Conservation (phyloP, 2,329 filamentous ascomycete genomes). For the Scorias spongiosa region DNA sequence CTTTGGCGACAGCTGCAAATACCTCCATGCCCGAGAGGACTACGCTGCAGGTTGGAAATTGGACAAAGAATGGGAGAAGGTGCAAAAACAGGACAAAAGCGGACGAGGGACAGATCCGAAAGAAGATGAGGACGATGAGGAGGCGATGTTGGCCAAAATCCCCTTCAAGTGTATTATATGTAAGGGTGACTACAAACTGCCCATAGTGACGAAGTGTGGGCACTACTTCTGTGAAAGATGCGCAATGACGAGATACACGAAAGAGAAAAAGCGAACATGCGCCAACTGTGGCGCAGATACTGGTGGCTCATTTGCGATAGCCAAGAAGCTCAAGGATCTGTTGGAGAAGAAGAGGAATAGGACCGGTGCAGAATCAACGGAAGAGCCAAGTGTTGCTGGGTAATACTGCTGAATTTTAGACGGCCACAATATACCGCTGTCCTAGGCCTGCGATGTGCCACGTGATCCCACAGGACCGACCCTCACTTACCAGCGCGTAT, state of each 20-base stretch:
- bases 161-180: slow-evolving; percentile 86
- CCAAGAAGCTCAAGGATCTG: slow-evolving; percentile 68
- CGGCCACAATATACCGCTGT: too few species aligned
- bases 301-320: slow-evolving; percentile 76
- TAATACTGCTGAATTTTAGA: too few species aligned
- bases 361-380: background rate
- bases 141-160: slow-evolving; percentile 63
- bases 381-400: too few species aligned
- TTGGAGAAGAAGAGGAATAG: slow-evolving; percentile 57
- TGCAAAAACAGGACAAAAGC: slow-evolving; percentile 59
- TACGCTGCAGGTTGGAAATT: slow-evolving; percentile 91
- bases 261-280: slow-evolving; percentile 66
- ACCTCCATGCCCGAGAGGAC: slow-evolving; percentile 59
- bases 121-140: slow-evolving; percentile 42
- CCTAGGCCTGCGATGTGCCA: too few species aligned
- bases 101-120: slow-evolving; percentile 34
- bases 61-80: slow-evolving; percentile 83
- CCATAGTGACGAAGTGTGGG: slow-evolving; percentile 76
- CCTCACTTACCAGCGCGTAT: too few species aligned
- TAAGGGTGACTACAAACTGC: slow-evolving; percentile 59
- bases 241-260: slow-evolving; percentile 68
- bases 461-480: too few species aligned
- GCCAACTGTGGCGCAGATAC: slow-evolving; percentile 75
- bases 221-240: slow-evolving; percentile 95
- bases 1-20: slow-evolving; percentile 71